phyloP scores from a whole-genome alignment of 2,329 filamentous ascomycete genomes.

The Mariannaea sp. region DNA sequence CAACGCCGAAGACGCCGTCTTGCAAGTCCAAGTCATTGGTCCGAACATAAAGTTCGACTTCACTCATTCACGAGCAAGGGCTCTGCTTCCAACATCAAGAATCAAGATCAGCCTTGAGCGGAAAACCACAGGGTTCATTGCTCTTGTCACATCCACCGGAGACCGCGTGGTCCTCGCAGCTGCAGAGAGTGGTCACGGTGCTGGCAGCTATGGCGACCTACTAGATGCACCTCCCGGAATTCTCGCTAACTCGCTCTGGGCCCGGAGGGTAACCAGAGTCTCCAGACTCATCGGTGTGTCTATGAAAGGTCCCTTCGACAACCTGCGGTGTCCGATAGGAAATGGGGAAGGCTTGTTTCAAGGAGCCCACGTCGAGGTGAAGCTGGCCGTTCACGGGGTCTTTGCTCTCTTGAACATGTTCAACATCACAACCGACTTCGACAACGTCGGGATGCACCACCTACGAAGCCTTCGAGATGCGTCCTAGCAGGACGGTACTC shows the following conservation, averaged over 20 bases:
- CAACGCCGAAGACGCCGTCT: constrained; percentile 28
- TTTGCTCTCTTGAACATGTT: constrained; percentile 38
- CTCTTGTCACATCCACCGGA: constrained; percentile 24
- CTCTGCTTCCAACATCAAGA: not conserved
- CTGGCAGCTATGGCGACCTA: constrained; percentile 37
- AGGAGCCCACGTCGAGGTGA: constrained; percentile 48
- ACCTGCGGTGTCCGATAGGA: not conserved
- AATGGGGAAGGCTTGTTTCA: constrained; percentile 36
- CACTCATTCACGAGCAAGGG: constrained; percentile 33
- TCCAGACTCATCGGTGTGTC: constrained; percentile 38
- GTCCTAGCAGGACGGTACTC: constrained; percentile 35
- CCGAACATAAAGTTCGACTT: constrained; percentile 41
- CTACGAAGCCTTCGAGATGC: constrained; percentile 32
- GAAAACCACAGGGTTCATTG: constrained; percentile 43
- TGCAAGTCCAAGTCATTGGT: constrained; percentile 41
- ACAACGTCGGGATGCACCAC: constrained; percentile 27
- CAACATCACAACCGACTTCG: constrained; percentile 29
- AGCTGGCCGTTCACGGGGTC: constrained; percentile 44
- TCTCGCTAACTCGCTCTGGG: constrained; percentile 42
- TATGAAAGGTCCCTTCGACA: constrained; percentile 40
- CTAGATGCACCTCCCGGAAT: constrained; percentile 32
- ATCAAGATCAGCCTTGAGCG: constrained; percentile 27
- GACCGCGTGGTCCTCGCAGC: constrained; percentile 39
- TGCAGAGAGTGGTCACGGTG: constrained; percentile 44
- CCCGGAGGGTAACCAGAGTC: constrained; percentile 37